Evolutionary conservation across 2,329 filamentous ascomycete species (phyloP), one percentile per base, ranked within the genome.

Genomic region (Clonostachys rosea): DNA sequence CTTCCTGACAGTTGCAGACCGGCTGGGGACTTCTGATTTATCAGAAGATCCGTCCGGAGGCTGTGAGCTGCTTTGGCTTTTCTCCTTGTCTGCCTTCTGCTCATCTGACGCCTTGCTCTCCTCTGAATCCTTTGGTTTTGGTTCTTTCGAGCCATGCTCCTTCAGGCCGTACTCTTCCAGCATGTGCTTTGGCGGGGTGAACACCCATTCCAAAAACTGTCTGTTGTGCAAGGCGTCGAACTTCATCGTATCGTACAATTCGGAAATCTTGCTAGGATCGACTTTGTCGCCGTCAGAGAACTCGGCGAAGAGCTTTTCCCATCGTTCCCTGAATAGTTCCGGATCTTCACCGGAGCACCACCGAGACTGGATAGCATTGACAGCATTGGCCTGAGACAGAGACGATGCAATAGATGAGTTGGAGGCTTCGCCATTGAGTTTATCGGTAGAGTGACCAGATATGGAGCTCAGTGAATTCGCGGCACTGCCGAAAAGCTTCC

Each of bases 181-280:
- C 68, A 95, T 89, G 49, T 76, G 78, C 58, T 83, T 84, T 34
- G 89, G 85, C 2, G 94, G 94, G 14, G 91, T 95, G 57, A 99
- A 99, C 0, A 96, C 87, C 89, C 94, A 97, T 65, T 99, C 94
- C 5, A 99, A 73, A 59, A 99, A 99, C 52, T 91, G 89, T 3
- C 94, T 84, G 62, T 99, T 99, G 68, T 99, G 95, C 13, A 99
- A 76, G 2, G 94, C 94, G 64, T 99, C 94, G 54, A 97, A 99
- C 67, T 99, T 99, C 94, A 99, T 97, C 17, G 92, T 97, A 65
- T 99, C 94, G 65, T 99, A 99, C 4, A 99, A 79, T 70, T 99
- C 94, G 6, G 91, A 96, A 52, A 99, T 92, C 72, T 99, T 99
- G 75, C 91, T 96, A 16, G 95, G 95, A 65, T 99, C 94, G 16